Conservation (phyloP, 1,284 basidiomycete species). For the Cystobasidium sp. region DNA sequence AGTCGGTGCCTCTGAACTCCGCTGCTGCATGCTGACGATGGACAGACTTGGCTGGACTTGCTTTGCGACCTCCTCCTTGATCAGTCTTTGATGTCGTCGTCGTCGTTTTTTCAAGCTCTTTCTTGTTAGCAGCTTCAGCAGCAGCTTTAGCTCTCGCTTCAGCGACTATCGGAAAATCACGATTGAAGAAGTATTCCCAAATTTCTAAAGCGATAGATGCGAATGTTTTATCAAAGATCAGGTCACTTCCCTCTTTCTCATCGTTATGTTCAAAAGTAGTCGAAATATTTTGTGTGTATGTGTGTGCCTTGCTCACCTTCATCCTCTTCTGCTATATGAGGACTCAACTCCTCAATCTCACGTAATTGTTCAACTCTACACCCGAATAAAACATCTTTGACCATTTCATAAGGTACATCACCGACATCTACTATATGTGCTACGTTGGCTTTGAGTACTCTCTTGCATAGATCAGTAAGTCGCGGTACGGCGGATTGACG, state of each 20-base stretch:
- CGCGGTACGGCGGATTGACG: slow-evolving; percentile 23
- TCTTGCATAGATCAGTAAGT: slow-evolving; percentile 32
- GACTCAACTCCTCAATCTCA: slow-evolving; percentile 39
- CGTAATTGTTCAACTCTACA: slow-evolving; percentile 39
- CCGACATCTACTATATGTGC: slow-evolving; percentile 33
- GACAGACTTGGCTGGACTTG: too few relatives aligned
- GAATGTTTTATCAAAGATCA: too few relatives aligned
- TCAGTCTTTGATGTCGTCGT: too few relatives aligned
- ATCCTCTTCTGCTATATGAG: slow-evolving; percentile 42
- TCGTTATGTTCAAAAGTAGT: too few relatives aligned
- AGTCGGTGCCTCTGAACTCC: background rate
- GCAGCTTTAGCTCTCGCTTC: slow-evolving; percentile 24
- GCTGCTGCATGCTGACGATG: too few relatives aligned
- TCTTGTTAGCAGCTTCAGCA: background rate
- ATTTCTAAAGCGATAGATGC: too few relatives aligned
- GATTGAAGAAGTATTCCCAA: slow-evolving; percentile 43
- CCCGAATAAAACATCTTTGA: slow-evolving; percentile 26
- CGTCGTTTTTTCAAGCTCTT: background rate
- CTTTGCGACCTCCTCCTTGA: too few relatives aligned
- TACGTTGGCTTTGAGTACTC: slow-evolving; percentile 38
- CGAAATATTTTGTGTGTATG: background rate
- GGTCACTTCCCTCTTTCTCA: too few relatives aligned
- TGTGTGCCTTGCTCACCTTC: slow-evolving; percentile 19
- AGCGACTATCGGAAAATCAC: slow-evolving; percentile 42
- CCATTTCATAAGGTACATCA: slow-evolving; percentile 37